phyloP scores from a whole-genome alignment of 2,329 filamentous ascomycete species.

The Cordyceps fumosorosea region DNA sequence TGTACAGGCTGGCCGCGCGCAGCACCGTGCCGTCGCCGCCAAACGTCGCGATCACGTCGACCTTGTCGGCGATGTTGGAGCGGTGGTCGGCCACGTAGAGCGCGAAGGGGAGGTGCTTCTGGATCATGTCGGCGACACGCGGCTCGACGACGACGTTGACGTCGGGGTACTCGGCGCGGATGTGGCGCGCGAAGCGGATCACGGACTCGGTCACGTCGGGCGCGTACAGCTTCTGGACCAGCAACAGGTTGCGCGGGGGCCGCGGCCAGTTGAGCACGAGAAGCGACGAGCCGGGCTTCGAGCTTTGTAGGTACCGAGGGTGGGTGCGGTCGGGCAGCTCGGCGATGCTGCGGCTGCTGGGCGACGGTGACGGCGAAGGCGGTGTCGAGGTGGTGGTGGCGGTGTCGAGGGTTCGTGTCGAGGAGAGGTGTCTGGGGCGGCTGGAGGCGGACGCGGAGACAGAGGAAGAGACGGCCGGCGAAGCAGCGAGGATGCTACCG shows the following conservation, averaged over 20 bases:
- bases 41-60: conserved; percentile 83
- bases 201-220: conserved; percentile 47
- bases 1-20: conserved; percentile 65
- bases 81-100: conserved; percentile 54
- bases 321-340: conserved; percentile 28
- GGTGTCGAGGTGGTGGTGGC: not conserved
- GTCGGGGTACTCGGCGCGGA: conserved; percentile 71
- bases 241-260: conserved; percentile 49
- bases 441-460: not conserved
- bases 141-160: conserved; percentile 80
- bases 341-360: conserved; percentile 25
- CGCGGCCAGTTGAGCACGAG: conserved; percentile 49
- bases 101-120: conserved; percentile 64
- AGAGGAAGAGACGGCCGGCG: not conserved
- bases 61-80: conserved; percentile 62
- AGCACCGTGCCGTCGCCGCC: conserved; percentile 91
- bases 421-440: not conserved
- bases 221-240: conserved; percentile 53
- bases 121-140: conserved; percentile 63
- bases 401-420: not conserved
- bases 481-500: not conserved
- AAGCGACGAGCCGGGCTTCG: conserved; percentile 45
- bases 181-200: conserved; percentile 58
- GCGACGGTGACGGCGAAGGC: not conserved
- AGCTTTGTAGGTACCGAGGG: conserved; percentile 30